Evolutionary conservation across 352 stramenopile genomes (phyloP).

Genomic region (Phytophthora quininea): DNA sequence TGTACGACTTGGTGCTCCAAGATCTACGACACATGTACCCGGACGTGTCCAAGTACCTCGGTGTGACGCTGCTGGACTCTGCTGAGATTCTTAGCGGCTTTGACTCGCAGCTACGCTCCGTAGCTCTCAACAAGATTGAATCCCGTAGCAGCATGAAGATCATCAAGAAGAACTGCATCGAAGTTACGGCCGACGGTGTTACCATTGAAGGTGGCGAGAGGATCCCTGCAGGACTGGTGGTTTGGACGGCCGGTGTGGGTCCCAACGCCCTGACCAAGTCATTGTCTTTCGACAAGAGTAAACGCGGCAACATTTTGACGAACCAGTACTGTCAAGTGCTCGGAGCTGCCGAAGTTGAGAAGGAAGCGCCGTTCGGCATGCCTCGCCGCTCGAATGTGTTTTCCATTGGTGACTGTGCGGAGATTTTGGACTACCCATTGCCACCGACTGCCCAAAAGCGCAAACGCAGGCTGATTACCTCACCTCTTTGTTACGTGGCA

Average conservation of each 20-base stretch:
- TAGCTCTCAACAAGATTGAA: constrained; percentile 79
- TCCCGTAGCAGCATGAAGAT: constrained; percentile 83
- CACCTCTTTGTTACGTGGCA: constrained; percentile 57
- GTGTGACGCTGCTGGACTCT: constrained; percentile 75
- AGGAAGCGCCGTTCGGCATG: constrained; percentile 64
- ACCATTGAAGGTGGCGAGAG: constrained; percentile 63
- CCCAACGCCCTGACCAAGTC: constrained; percentile 85
- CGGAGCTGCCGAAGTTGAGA: constrained; percentile 62
- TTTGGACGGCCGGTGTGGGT: constrained; percentile 81
- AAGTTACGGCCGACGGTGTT: constrained; percentile 68
- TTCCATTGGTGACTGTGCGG: constrained; percentile 95
- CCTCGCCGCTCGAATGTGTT: constrained; percentile 89
- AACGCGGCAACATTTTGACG: constrained; percentile 81
- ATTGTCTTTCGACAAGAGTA: constrained; percentile 77
- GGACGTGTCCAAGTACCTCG: constrained; percentile 71
- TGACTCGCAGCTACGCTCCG: constrained; percentile 67
- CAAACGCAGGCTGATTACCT: constrained; percentile 79
- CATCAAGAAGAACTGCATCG: constrained; percentile 80
- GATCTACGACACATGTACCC: constrained; percentile 91
- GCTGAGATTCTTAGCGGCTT: constrained; percentile 79
- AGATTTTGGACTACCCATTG: constrained; percentile 85
- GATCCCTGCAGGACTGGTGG: constrained; percentile 66
- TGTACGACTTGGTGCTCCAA: constrained; percentile 93
- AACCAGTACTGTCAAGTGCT: constrained; percentile 87
- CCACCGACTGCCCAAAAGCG: constrained; percentile 94